Evolutionary conservation across 352 stramenopile genomes (phyloP), one percentile per base, ranked within the genome.

Genomic region (Pythium folliculosum): DNA sequence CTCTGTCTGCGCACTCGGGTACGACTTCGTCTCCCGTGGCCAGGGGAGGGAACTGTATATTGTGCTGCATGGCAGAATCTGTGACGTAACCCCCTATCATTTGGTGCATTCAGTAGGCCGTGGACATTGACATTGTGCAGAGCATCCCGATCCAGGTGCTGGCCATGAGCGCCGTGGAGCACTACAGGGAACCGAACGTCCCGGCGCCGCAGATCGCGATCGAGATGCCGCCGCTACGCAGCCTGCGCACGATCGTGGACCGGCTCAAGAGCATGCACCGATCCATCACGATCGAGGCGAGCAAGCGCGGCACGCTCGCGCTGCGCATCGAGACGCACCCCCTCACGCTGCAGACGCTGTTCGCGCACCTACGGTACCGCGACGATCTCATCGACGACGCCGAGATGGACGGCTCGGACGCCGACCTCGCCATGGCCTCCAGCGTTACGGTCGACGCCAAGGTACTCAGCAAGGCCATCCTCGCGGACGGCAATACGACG

Each of bases 71-170:
- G 8, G 40, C 19, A 4, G 14, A 1, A 47, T 1, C 40, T 47
- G 13, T 47, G 40, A 47, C 40, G 37, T 17, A 7, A 17, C 37
- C 3, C 14, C 40, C 5, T 47, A 3, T 2, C 17, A 2, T 47
- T 1, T 47, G 8, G 48, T n/a, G 17, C 32, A 14, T 35, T 22
- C 40, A 32, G 44, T 65, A 84, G 76, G 85, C 86, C 0, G 83
- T 95, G 32, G 86, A 95, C 65, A 89, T 95, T 48, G 84, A 95
- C 64, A 93, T 95, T 45, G 78, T 92, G 43, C 86, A 95, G 73
- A 95, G 84, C 60, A 86, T 95, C 45, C 86, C 86, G 22, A 92
- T 95, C 63, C 73, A 89, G 37, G 82, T 95, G 66, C 55, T 95
- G 56, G 75, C 86, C 17, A 91, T 93, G 81, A 88, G 72, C 56